Percentiles rank a stretch among this genome's conserved stretches.
phyloP scores from a whole-genome alignment of 306 rosid genomes.

The Purshia tridentata region DNA sequence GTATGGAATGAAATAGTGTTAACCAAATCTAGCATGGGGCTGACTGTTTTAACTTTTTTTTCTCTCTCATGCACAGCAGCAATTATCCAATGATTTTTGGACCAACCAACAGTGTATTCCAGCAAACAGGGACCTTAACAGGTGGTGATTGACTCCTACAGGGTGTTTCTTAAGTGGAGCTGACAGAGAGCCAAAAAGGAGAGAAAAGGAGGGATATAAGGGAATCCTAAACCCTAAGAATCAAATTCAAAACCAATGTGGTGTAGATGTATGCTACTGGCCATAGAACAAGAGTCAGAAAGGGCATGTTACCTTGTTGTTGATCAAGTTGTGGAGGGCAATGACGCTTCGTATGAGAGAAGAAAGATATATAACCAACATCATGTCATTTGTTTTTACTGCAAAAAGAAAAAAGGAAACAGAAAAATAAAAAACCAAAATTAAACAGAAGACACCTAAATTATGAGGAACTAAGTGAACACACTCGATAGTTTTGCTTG shows the following conservation, averaged over 20 bases:
- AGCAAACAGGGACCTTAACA: background rate
- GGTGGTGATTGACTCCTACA: background rate
- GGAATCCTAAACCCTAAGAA: background rate
- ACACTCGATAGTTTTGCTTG: background rate
- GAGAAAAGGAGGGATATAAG: background rate
- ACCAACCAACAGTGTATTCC: background rate
- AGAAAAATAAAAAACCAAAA: background rate
- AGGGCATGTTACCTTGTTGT: constrained; percentile 46
- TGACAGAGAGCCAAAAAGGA: background rate
- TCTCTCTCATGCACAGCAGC: background rate
- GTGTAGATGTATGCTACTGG: background rate
- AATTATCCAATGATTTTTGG: background rate
- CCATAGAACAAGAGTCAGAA: background rate
- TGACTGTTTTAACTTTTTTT: background rate
- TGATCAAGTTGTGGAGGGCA: constrained; percentile 71
- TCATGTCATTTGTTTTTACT: constrained; percentile 70
- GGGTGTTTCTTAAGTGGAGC: background rate
- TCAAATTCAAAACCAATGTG: background rate
- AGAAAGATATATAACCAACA: constrained; percentile 60
- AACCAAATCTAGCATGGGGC: background rate
- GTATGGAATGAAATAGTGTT: background rate
- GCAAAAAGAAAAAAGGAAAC: constrained; percentile 24
- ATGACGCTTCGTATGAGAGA: constrained; percentile 62
- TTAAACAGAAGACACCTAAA: background rate
- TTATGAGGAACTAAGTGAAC: background rate